phyloP scores from a whole-genome alignment of 2,329 filamentous ascomycete genomes.

The Ilyonectria sp. region DNA sequence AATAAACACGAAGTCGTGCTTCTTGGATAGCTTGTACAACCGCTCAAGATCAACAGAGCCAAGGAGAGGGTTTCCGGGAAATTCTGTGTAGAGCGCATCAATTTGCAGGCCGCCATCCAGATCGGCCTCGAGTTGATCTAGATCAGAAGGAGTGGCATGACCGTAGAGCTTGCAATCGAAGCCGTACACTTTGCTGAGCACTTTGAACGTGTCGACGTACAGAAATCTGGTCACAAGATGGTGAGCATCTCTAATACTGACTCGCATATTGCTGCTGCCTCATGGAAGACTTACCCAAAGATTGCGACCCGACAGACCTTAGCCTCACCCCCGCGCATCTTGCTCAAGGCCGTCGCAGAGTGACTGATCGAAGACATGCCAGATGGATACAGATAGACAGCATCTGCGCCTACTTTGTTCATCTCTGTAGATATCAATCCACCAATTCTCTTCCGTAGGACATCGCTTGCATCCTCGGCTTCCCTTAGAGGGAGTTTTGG shows the following conservation, averaged over 20 bases:
- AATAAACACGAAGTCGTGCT: constrained; percentile 58
- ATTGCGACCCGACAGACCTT: constrained; percentile 41
- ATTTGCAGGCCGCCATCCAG: constrained; percentile 56
- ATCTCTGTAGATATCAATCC: constrained; percentile 37
- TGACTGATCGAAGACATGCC: constrained; percentile 67
- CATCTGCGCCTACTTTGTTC: constrained; percentile 37
- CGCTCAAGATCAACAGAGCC: constrained; percentile 48
- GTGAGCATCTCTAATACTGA: neutral
- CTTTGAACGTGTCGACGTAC: constrained; percentile 52
- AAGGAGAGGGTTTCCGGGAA: constrained; percentile 53
- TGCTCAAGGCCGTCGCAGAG: constrained; percentile 34
- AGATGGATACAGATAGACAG: constrained; percentile 65
- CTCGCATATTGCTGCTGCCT: neutral
- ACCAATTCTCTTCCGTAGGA: constrained; percentile 39
- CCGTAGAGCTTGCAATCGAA: constrained; percentile 61
- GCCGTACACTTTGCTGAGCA: constrained; percentile 45
- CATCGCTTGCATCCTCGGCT: constrained; percentile 24
- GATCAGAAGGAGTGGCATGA: constrained; percentile 54
- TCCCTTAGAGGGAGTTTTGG: constrained; percentile 15
- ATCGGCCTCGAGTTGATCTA: constrained; percentile 58
- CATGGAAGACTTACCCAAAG: constrained; percentile 43
- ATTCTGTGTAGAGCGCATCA: constrained; percentile 64
- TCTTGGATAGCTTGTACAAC: constrained; percentile 49
- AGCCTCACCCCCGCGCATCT: neutral
- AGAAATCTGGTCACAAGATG: constrained; percentile 39